A percentile compares a stretch with the other conserved stretches of the same genome.
phyloP scores from a whole-genome alignment of 768 basidiomycete species.

The Steccherinum ochraceum region DNA sequence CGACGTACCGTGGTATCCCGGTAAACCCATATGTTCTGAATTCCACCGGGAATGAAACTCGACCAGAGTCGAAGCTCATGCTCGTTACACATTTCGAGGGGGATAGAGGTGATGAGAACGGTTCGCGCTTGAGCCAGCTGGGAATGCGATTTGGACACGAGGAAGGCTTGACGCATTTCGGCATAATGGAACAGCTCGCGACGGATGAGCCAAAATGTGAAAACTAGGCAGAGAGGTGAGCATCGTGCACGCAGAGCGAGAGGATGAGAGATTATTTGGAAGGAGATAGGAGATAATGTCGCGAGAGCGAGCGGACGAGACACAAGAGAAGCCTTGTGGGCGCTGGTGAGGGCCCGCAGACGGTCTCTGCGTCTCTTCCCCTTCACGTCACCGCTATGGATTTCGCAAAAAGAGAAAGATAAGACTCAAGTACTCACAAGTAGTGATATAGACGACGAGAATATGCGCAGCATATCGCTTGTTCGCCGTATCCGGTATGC shows the following conservation, averaged over 20 bases:
- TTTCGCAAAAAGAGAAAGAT: no score
- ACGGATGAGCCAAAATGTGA: conserved; percentile 50
- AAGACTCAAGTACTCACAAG: no score
- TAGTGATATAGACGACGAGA: conserved; percentile 42
- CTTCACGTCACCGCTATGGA: no score
- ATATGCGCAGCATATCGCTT: conserved; percentile 52
- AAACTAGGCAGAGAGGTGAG: conserved; percentile 34
- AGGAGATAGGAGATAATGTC: not conserved
- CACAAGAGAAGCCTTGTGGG: not conserved
- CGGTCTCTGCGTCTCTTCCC: no score
- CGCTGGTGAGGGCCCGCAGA: not conserved
- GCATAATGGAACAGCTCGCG: conserved; percentile 53
- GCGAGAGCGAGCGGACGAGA: not conserved
- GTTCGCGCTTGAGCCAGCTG: conserved; percentile 59
- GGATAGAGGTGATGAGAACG: conserved; percentile 60
- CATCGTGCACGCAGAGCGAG: not conserved
- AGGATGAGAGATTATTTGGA: not conserved
- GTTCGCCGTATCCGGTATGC: conserved; percentile 20
- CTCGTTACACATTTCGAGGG: conserved; percentile 45
- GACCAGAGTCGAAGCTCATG: conserved; percentile 44
- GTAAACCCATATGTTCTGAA: conserved; percentile 64
- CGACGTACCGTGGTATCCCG: conserved; percentile 36
- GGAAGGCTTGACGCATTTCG: conserved; percentile 49
- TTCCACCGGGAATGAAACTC: conserved; percentile 63
- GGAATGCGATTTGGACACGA: conserved; percentile 54